Conservation (phyloP, 495 filamentous ascomycete species). For the Pseudomonodictys pantanalensis region DNA sequence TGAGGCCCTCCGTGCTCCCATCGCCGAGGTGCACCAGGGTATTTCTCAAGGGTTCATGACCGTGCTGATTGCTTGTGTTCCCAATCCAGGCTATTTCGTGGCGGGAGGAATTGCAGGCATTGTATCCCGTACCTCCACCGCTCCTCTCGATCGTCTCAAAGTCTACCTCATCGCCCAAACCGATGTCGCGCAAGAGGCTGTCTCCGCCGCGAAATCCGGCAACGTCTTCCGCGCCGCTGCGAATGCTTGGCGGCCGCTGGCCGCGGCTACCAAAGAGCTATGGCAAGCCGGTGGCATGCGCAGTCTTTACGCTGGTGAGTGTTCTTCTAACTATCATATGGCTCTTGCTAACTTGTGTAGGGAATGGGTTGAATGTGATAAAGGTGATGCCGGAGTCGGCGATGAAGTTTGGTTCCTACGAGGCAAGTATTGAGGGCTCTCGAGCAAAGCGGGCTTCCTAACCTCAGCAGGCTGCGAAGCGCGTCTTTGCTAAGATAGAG, state of each 20-base stretch:
- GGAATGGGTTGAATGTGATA: constrained; percentile 92
- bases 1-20: neutral
- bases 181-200: constrained; percentile 55
- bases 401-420: constrained; percentile 95
- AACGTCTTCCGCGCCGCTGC: constrained; percentile 64
- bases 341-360: constrained; percentile 51
- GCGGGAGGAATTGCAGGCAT: constrained; percentile 91
- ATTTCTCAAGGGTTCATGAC: constrained; percentile 39
- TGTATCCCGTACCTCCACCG: constrained; percentile 88
- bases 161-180: constrained; percentile 96
- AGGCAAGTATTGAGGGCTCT: constrained; percentile 48
- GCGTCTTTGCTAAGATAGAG: constrained; percentile 79
- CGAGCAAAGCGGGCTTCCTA: neutral
- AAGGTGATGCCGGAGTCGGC: constrained; percentile 99
- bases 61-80: constrained; percentile 61
- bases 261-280: constrained; percentile 67
- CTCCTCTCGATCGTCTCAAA: constrained; percentile 93
- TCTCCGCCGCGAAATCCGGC: constrained; percentile 68
- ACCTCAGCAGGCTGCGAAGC: constrained; percentile 70
- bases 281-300: constrained; percentile 86
- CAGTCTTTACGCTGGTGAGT: constrained; percentile 90
- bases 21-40: constrained; percentile 18
- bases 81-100: constrained; percentile 89
- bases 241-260: constrained; percentile 63
- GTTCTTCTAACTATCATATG: constrained; percentile 20